These are phyloP conservation scores for Lolium rigidum DNA, from an alignment of 176 grass and related monocot species.

Conservation along the genomic window DNA sequence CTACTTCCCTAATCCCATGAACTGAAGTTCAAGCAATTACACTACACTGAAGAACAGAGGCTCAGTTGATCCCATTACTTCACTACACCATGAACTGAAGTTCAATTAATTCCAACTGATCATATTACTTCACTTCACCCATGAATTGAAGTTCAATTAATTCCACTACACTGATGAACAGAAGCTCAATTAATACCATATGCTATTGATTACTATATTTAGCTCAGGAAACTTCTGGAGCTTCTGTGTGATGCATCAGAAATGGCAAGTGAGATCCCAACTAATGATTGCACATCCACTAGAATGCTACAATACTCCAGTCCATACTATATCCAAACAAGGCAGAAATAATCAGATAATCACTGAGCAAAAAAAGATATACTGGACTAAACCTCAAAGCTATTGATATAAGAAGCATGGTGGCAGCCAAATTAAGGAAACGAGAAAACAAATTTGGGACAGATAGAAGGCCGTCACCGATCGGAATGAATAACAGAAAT, in stretches of 20 bases:
- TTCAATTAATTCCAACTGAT: neutral
- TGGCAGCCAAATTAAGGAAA: neutral
- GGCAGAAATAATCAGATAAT: slow-evolving; percentile 3
- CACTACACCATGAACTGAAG: neutral
- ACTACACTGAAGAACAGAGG: slow-evolving; percentile 1
- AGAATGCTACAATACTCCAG: neutral
- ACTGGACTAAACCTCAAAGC: slow-evolving; percentile 17
- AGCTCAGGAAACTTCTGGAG: slow-evolving; percentile 27
- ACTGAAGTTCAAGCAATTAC: neutral
- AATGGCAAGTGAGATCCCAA: slow-evolving; percentile 14
- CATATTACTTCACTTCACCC: neutral
- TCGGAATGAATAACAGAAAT: neutral
- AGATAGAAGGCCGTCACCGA: neutral
- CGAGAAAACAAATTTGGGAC: neutral
- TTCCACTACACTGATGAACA: neutral
- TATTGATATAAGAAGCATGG: neutral
- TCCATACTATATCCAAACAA: slow-evolving; percentile 3
- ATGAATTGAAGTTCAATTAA: neutral
- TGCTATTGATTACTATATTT: slow-evolving; percentile 30
- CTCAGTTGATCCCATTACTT: slow-evolving; percentile 9
- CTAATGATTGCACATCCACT: slow-evolving; percentile 10
- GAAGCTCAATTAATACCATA: neutral
- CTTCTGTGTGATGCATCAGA: slow-evolving; percentile 29
- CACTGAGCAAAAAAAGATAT: neutral
- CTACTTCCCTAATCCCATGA: neutral